Evolutionary conservation across 2,329 filamentous ascomycete species (phyloP).

Genomic region (Teratosphaeria nubilosa): DNA sequence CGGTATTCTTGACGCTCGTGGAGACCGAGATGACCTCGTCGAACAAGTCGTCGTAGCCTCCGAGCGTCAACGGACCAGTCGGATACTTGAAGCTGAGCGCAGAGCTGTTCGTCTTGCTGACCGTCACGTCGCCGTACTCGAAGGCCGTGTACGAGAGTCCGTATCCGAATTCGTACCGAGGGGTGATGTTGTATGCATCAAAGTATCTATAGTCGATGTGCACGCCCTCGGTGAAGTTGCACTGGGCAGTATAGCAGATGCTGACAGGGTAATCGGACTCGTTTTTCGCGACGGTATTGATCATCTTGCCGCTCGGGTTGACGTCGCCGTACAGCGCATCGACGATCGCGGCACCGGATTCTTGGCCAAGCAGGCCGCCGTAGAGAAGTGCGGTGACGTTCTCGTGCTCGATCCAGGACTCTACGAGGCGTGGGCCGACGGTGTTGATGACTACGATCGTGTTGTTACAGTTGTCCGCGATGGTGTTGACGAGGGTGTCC

Average conservation of each 20-base stretch:
- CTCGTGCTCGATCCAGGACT: neutral
- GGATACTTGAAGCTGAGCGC: constrained; percentile 13
- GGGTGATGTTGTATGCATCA: constrained; percentile 49
- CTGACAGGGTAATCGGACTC: constrained; percentile 40
- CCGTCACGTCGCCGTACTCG: constrained; percentile 48
- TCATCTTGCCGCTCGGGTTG: constrained; percentile 66
- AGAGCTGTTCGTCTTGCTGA: constrained; percentile 28
- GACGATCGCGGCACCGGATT: constrained; percentile 70
- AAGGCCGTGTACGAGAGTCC: constrained; percentile 71
- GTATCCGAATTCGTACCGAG: constrained; percentile 67
- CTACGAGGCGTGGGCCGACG: neutral
- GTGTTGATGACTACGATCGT: constrained; percentile 2
- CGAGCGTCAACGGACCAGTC: neutral
- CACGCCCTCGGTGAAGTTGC: constrained; percentile 66
- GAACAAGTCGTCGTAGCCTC: constrained; percentile 38
- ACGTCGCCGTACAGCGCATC: constrained; percentile 65
- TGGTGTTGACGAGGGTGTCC: neutral
- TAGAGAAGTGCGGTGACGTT: neutral
- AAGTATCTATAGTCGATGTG: constrained; percentile 67
- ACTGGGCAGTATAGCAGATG: constrained; percentile 38
- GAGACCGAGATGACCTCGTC: constrained; percentile 36
- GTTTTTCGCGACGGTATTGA: constrained; percentile 55
- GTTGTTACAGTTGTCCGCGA: neutral
- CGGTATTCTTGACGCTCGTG: constrained; percentile 47
- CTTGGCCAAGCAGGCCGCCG: constrained; percentile 52